phyloP scores from a whole-genome alignment of 2,329 filamentous ascomycete species.

The Botrytis cinerea region DNA sequence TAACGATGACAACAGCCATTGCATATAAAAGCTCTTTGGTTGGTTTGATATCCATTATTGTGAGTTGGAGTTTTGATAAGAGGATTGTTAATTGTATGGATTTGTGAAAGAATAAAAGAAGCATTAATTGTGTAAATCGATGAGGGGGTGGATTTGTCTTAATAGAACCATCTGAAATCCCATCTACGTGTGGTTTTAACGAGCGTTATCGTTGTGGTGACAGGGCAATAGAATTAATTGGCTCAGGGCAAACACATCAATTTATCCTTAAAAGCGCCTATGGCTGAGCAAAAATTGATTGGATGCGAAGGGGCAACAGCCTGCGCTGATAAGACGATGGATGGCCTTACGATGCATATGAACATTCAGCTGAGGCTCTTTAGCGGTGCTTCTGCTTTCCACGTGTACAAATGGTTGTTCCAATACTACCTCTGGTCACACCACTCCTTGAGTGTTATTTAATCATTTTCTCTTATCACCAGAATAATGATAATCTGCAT shows the following conservation, averaged over 20 bases:
- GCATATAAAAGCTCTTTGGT: too few species aligned
- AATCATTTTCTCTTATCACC: neutral
- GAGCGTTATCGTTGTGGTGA: too few species aligned
- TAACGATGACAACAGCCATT: too few species aligned
- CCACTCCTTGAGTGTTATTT: neutral
- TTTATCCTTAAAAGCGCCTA: neutral
- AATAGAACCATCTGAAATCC: neutral
- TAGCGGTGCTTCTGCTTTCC: neutral
- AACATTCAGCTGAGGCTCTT: neutral
- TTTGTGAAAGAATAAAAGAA: too few species aligned
- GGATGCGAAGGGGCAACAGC: neutral
- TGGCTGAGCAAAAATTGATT: neutral
- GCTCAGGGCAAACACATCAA: neutral
- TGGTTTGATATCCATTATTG: too few species aligned
- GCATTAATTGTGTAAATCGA: too few species aligned
- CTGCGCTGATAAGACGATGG: too few species aligned
- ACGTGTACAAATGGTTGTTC: too few species aligned
- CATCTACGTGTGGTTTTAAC: too few species aligned
- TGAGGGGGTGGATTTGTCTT: neutral
- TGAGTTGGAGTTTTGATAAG: too few species aligned
- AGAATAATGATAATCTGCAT: neutral
- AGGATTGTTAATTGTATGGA: too few species aligned
- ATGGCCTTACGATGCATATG: neutral
- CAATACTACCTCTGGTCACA: too few species aligned
- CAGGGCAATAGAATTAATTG: neutral